Conservation (phyloP, 1,284 basidiomycete species). For the Tetrapyrgos nigripes region DNA sequence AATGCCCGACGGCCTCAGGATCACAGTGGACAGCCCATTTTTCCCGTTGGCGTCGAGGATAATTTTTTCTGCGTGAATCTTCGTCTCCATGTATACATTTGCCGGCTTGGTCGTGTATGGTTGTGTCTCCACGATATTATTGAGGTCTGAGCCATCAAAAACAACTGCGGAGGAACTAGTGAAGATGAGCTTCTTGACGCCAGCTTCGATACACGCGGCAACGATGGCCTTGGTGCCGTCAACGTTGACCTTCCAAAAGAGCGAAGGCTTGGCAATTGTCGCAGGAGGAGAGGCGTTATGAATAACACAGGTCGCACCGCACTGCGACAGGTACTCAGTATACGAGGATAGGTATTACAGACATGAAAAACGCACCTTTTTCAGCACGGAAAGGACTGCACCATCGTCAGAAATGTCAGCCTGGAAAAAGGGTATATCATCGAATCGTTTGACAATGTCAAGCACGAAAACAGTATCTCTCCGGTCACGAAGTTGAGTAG, state of each 20-base stretch:
- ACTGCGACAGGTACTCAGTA: slow-evolving; percentile 40
- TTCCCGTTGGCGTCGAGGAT: slow-evolving; percentile 77
- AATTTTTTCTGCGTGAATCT: slow-evolving; percentile 78
- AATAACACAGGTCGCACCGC: slow-evolving; percentile 72
- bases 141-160: slow-evolving; percentile 74
- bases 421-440: slow-evolving; percentile 54
- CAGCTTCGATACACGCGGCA: slow-evolving; percentile 58
- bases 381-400: slow-evolving; percentile 43
- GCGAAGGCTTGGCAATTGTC: slow-evolving; percentile 48
- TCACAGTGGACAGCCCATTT: slow-evolving; percentile 74
- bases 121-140: slow-evolving; percentile 80
- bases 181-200: slow-evolving; percentile 79
- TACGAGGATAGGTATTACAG: background rate
- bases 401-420: slow-evolving; percentile 57
- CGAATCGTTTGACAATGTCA: slow-evolving; percentile 60
- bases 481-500: slow-evolving; percentile 52
- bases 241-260: slow-evolving; percentile 86
- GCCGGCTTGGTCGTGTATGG: slow-evolving; percentile 66
- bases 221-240: slow-evolving; percentile 66
- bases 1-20: slow-evolving; percentile 82
- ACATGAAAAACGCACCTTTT: slow-evolving; percentile 4
- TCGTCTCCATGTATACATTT: slow-evolving; percentile 86
- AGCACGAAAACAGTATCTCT: slow-evolving; percentile 59
- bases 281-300: slow-evolving; percentile 81
- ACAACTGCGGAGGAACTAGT: slow-evolving; percentile 84